Conservation (phyloP, 2,329 filamentous ascomycete species). For the Tolypocladium tundrense region DNA sequence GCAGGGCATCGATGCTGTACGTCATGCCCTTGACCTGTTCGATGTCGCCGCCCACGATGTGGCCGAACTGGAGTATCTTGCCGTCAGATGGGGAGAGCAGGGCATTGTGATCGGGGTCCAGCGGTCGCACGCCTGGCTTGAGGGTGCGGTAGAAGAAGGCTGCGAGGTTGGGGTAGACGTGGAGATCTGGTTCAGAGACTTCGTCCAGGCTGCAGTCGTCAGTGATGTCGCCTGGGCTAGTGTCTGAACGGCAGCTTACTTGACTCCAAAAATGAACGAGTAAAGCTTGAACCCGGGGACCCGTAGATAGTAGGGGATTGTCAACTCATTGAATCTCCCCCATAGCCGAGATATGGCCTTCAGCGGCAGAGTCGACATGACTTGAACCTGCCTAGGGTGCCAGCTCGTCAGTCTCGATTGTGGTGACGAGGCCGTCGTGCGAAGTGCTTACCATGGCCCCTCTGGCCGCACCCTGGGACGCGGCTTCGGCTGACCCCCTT, state of each 20-base stretch:
- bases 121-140: slow-evolving; percentile 76
- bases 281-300: slow-evolving; percentile 89
- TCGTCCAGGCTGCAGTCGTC: slow-evolving; percentile 57
- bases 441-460: slow-evolving; percentile 59
- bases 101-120: slow-evolving; percentile 72
- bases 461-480: slow-evolving; percentile 61
- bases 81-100: slow-evolving; percentile 86
- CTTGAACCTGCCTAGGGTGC: slow-evolving; percentile 62
- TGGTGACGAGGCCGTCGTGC: too few species aligned
- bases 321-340: slow-evolving; percentile 85
- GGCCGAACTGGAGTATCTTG: slow-evolving; percentile 81
- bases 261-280: slow-evolving; percentile 83
- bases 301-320: slow-evolving; percentile 78
- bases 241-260: slow-evolving; percentile 28
- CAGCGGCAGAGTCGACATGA: slow-evolving; percentile 86
- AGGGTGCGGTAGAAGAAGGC: slow-evolving; percentile 95
- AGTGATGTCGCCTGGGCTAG: neutral
- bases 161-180: slow-evolving; percentile 82
- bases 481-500: slow-evolving; percentile 35
- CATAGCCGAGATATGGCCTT: slow-evolving; percentile 85
- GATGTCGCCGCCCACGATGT: slow-evolving; percentile 86
- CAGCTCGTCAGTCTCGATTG: neutral
- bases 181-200: slow-evolving; percentile 79
- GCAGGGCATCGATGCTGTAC: slow-evolving; percentile 85
- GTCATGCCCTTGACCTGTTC: slow-evolving; percentile 99